Percentiles rank a stretch among this genome's conserved stretches.
phyloP scores from a whole-genome alignment of 306 rosid genomes.

The Corylus avellana region DNA sequence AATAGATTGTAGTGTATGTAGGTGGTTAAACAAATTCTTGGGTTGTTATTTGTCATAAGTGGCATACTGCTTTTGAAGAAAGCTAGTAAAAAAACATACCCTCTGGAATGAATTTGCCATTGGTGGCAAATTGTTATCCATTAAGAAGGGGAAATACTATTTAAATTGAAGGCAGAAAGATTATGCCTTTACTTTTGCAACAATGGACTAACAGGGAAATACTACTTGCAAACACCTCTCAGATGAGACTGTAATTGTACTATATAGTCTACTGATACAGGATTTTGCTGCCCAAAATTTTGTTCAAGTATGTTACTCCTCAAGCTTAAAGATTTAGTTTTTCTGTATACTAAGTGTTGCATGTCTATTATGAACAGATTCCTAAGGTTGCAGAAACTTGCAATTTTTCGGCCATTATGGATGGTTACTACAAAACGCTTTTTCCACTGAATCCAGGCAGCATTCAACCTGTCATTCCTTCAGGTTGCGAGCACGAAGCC shows the following conservation, averaged over 20 bases:
- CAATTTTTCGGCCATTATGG: slow-evolving; percentile 73
- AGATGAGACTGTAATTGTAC: no score
- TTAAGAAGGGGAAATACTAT: neutral
- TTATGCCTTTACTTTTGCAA: neutral
- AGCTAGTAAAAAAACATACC: neutral
- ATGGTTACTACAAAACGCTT: slow-evolving; percentile 76
- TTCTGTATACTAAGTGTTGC: neutral
- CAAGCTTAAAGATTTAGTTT: neutral
- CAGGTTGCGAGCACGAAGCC: slow-evolving; percentile 44
- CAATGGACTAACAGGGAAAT: neutral
- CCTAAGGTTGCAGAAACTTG: slow-evolving; percentile 85
- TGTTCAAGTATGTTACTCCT: neutral
- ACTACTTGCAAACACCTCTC: no score
- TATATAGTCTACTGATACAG: neutral
- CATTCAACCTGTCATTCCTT: slow-evolving; percentile 72
- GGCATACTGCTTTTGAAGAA: no score
- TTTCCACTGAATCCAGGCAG: slow-evolving; percentile 88
- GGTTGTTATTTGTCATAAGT: no score
- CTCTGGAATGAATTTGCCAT: neutral
- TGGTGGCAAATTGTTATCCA: neutral
- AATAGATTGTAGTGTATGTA: no score
- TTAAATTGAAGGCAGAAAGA: neutral
- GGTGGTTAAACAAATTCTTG: no score
- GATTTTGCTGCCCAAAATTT: neutral
- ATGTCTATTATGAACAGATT: slow-evolving; percentile 41